Evolutionary conservation across 768 basidiomycete genomes (phyloP), one percentile per base, ranked within the genome.

Genomic region (Rhizopogon sp.): DNA sequence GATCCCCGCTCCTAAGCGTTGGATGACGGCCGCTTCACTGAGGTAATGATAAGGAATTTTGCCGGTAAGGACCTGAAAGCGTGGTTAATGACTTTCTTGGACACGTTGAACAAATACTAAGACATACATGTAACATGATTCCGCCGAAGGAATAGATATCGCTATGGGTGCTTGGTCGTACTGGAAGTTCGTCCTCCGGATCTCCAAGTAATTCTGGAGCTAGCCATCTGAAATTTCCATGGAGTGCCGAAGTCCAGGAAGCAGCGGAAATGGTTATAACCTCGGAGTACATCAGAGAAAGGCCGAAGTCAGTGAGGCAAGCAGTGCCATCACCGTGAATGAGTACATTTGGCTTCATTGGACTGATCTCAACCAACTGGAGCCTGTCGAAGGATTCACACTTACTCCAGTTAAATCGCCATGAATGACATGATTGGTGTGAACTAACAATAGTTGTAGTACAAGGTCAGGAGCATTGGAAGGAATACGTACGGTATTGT

Each of bases 141-240:
- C 74, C 72, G 5, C 76, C 76, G 53, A 74, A 75, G 0, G 76
- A 77, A 6, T 70, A 79, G 10, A 78, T 70, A 62, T 79, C 78
- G 50, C 66, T 75, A 25, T 14, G 59, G 5, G n/a, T n/a, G 28
- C 43, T 44, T 44, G 43, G 43, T 1, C 43, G 43, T 28, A 29
- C 9, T 16, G 28, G 43, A 11, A 22, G 7, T n/a, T 35, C 53
- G n/a, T 50, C 6, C 1, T 25, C 25, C 25, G 25, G 4, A 25
- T 25, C 25, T 25, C 25, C 25, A 4, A 25, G 25, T 25, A 25
- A 25, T 25, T 25, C 25, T 0, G 25, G 25, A 25, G 25, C 25
- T 25, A 25, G 5, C 25, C 25, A 25, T 25, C 25, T 25, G 25
- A 25, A 25, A 25, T 25, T 25, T 25, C 25, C 25, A 25, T 25